Evolutionary conservation across 305 asterid genomes (phyloP).

Genomic region (Rubia tinctorum): DNA sequence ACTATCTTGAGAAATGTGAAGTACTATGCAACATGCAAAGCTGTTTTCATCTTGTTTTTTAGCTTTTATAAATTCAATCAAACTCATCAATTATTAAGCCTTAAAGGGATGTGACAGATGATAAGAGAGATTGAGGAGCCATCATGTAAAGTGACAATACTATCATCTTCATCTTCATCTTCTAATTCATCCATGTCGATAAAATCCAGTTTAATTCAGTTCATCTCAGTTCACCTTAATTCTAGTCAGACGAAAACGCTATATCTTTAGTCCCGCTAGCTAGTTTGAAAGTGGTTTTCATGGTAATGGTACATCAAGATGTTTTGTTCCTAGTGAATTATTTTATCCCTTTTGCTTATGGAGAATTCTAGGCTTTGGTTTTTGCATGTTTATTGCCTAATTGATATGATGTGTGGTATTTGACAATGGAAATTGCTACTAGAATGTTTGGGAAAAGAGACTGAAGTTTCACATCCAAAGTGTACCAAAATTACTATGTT

Average conservation of each 20-base stretch:
- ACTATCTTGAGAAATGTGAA: background rate
- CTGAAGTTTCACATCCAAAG: background rate
- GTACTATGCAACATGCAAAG: constrained; percentile 1
- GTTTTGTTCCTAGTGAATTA: background rate
- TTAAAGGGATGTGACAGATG: constrained; percentile 2
- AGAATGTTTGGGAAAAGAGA: background rate
- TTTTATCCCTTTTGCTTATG: background rate
- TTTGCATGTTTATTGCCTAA: background rate
- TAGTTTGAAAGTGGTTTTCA: too few species aligned
- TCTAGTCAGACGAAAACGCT: too few species aligned
- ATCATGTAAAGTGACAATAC: background rate
- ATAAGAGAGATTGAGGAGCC: constrained; percentile 4
- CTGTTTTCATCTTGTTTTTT: too few species aligned
- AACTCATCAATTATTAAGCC: background rate
- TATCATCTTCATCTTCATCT: background rate
- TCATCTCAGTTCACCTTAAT: background rate
- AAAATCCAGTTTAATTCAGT: background rate
- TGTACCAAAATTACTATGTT: background rate
- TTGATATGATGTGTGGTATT: background rate
- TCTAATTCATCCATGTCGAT: background rate
- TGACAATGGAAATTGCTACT: background rate
- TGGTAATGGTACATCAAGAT: background rate
- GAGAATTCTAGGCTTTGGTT: background rate
- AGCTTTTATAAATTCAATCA: background rate
- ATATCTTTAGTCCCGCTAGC: too few species aligned